Conservation (phyloP, 768 basidiomycete species). For the button mushroom (Agaricus bisporus) region DNA sequence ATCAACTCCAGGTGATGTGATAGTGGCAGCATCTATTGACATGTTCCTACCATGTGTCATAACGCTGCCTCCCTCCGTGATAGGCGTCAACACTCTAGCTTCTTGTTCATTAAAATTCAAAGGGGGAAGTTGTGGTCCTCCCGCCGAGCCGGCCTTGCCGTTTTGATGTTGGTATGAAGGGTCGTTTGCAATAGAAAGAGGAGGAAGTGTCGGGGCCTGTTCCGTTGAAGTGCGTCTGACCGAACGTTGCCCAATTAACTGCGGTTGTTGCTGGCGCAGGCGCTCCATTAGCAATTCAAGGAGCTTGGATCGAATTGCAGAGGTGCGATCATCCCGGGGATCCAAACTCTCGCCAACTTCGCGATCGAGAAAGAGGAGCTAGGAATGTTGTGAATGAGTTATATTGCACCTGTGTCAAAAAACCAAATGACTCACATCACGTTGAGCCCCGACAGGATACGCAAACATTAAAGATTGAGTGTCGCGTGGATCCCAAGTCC, state of each 20-base stretch:
- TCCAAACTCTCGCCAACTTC: conserved; percentile 76
- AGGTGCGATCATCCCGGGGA: conserved; percentile 72
- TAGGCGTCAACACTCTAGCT: conserved; percentile 47
- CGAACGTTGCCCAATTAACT: conserved; percentile 18
- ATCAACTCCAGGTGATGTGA: not conserved
- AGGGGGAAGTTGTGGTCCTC: conserved; percentile 53
- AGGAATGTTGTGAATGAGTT: conserved; percentile 11
- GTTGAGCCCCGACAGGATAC: conserved; percentile 81
- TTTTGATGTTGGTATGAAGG: conserved; percentile 10
- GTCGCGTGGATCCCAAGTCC: conserved; percentile 89
- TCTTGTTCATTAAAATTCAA: conserved; percentile 37
- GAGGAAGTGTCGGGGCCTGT: conserved; percentile 29
- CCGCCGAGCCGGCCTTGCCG: conserved; percentile 1
- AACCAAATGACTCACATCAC: conserved; percentile 55
- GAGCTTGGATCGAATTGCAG: conserved; percentile 56
- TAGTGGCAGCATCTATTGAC: conserved; percentile 18
- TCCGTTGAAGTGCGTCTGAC: conserved; percentile 16
- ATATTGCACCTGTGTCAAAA: not conserved
- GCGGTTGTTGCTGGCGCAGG: conserved; percentile 39
- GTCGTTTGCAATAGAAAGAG: conserved; percentile 22
- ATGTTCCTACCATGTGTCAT: conserved; percentile 20
- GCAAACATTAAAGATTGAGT: conserved; percentile 85
- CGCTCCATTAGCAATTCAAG: conserved; percentile 57
- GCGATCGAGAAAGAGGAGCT: conserved; percentile 86
- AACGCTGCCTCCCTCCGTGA: conserved; percentile 47